A percentile compares a stretch with the other conserved stretches of the same genome.
These are phyloP conservation scores for Misopates orontium DNA, from an alignment of 257 asterid genomes.

Conservation along the genomic window DNA sequence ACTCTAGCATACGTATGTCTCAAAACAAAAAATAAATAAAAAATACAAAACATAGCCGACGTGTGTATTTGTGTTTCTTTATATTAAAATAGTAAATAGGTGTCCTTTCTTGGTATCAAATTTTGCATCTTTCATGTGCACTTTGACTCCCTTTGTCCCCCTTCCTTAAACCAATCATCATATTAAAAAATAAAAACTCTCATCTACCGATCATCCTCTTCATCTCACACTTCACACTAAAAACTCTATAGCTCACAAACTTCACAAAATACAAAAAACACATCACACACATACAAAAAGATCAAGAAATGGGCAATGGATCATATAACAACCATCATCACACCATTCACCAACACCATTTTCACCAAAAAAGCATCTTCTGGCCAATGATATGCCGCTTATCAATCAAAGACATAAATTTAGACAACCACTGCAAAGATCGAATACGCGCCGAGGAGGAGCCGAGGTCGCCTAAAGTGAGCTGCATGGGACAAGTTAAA, in stretches of 20 bases:
- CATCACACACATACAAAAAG: not conserved
- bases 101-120: not conserved
- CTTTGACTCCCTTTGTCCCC: not conserved
- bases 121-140: conserved; percentile 11
- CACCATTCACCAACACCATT: conserved; percentile 30
- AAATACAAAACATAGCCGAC: too few species aligned
- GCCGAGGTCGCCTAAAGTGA: conserved; percentile 81
- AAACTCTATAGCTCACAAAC: too few species aligned
- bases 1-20: too few species aligned
- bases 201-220: conserved; percentile 1
- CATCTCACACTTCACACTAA: not conserved
- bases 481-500: conserved; percentile 85
- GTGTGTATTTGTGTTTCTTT: too few species aligned
- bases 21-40: too few species aligned
- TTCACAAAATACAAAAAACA: not conserved
- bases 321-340: conserved; percentile 27
- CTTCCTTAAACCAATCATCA: not conserved
- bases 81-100: too few species aligned
- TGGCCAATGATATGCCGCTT: conserved; percentile 68
- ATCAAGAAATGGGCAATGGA: conserved; percentile 39
- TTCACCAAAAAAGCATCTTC: conserved; percentile 43
- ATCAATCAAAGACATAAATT: conserved; percentile 59
- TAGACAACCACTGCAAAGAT: conserved; percentile 26
- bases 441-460: conserved; percentile 39
- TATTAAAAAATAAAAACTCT: not conserved